Evolutionary conservation across 768 basidiomycete genomes (phyloP).

Genomic region (Leucogyrophana mollusca): DNA sequence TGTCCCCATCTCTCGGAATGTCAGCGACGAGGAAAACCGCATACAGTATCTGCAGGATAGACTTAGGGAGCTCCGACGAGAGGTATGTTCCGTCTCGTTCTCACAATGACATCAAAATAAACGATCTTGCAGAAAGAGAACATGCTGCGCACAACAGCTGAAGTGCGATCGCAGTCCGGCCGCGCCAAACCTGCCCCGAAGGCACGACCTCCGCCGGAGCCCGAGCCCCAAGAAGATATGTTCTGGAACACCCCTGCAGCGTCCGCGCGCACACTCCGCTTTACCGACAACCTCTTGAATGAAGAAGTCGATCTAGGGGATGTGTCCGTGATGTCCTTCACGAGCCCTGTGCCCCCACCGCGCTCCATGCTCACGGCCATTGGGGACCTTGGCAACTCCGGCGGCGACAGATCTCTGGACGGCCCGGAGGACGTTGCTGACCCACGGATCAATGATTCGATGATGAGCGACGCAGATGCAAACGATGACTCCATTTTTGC

Average conservation of each 20-base stretch:
- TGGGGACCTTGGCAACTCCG: neutral
- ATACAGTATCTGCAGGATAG: conserved; percentile 42
- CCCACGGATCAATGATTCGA: neutral
- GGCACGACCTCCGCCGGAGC: conserved; percentile 16
- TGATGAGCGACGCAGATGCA: neutral
- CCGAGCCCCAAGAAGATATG: conserved; percentile 47
- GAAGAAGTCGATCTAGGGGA: conserved; percentile 61
- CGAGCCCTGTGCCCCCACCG: conserved; percentile 39
- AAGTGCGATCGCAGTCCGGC: conserved; percentile 10
- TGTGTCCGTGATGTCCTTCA: conserved; percentile 44
- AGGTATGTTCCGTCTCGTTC: conserved; percentile 23
- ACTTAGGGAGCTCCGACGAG: conserved; percentile 39
- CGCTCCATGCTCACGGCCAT: conserved; percentile 27
- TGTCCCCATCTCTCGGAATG: conserved; percentile 22
- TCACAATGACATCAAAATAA: neutral
- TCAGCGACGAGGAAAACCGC: conserved; percentile 39
- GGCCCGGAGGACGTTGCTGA: neutral
- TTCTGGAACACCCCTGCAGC: conserved; percentile 65
- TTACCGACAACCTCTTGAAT: conserved; percentile 61
- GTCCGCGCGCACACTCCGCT: conserved; percentile 55
- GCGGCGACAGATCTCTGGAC: neutral
- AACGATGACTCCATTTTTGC: conserved; percentile 11
- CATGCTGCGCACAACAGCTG: conserved; percentile 22
- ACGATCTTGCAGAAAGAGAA: conserved; percentile 23
- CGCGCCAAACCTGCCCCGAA: conserved; percentile 11